Evolutionary conservation across 1,139 yeast genomes (phyloP), one percentile per base, ranked within the genome.

Genomic region (Scheffersomyces quercinus): DNA sequence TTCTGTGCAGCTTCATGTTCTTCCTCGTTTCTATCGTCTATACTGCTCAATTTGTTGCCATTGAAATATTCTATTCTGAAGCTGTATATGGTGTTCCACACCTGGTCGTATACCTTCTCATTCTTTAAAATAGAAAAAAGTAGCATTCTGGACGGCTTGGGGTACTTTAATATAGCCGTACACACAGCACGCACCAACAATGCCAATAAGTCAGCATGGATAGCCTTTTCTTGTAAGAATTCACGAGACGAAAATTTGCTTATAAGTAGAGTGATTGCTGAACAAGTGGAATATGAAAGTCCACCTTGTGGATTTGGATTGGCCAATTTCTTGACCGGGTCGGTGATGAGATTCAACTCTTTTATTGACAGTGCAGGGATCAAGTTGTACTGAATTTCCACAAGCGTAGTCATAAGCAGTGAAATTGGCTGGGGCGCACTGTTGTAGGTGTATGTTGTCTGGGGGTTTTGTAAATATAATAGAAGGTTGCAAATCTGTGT

Each of bases 211-310:
- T 83, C 86, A 14, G 83, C 64, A 56, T 85, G 79, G 45, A 67
- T 58, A n/a, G 75, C 62, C 38, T 67, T 67, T 9, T 72, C 78
- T 10, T 68, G 55, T 34, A 83, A 56, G 47, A 77, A 75, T 1
- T 61, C 52, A 20, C 68, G 61, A 6, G 70, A 56, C 0, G 85
- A 71, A 41, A 81, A 68, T 39, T 68, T 69, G 2, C 59, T 53
- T 12, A 88, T 59, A 29, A 87, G 60, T 49, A 83, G 85, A 20
- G 82, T 66, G 14, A 90, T 53, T 3, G 82, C 59, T 9, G 77
- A 70, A 24, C 87, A 74, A 0, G 91, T 78, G 12, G 75, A 70
- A 50, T 85, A 85, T 8, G 90, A 81, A 16, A 85, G 50, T 0
- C 83, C 83, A 2, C 79, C 75, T 5, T 59, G 56, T 1, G 70